Conservation (phyloP, 768 basidiomycete species). For the Cyclocybe cylindracea region DNA sequence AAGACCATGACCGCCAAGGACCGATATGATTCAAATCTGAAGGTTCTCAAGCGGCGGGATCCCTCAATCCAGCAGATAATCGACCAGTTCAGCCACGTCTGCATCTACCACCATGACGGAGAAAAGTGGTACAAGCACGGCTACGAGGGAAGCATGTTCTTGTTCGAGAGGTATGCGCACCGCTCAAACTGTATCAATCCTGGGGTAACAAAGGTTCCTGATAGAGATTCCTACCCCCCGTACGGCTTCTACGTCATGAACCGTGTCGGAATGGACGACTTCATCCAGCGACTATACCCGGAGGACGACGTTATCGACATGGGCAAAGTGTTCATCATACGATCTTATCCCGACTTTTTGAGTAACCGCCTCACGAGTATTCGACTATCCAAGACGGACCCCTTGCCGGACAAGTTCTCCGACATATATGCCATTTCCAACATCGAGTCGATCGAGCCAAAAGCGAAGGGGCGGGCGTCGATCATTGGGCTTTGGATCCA, state of each 20-base stretch:
- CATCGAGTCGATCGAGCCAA: constrained; percentile 42
- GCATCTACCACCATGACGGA: constrained; percentile 75
- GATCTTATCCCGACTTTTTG: constrained; percentile 73
- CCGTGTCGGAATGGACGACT: constrained; percentile 78
- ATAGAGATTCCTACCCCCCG: constrained; percentile 73
- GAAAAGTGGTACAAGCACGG: constrained; percentile 83
- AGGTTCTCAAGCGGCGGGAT: constrained; percentile 76
- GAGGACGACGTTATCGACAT: constrained; percentile 71
- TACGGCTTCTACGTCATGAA: constrained; percentile 88
- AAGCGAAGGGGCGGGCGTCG: constrained; percentile 55
- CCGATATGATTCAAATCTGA: constrained; percentile 76
- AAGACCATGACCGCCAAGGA: constrained; percentile 44
- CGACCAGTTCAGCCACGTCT: constrained; percentile 88
- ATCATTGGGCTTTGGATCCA: constrained; percentile 80
- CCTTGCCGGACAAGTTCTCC: constrained; percentile 45
- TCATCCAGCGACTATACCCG: constrained; percentile 71
- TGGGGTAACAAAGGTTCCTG: constrained; percentile 4
- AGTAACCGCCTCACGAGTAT: constrained; percentile 42
- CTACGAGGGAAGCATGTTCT: constrained; percentile 86
- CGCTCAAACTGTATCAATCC: constrained; percentile 12
- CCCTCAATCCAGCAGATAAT: constrained; percentile 79
- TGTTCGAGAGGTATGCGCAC: constrained; percentile 74
- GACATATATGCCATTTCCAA: constrained; percentile 47
- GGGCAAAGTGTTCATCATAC: constrained; percentile 71
- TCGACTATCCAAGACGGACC: constrained; percentile 29